These are phyloP conservation scores for Jasminum sambac DNA, from an alignment of 257 asterid species.

Conservation along the genomic window DNA sequence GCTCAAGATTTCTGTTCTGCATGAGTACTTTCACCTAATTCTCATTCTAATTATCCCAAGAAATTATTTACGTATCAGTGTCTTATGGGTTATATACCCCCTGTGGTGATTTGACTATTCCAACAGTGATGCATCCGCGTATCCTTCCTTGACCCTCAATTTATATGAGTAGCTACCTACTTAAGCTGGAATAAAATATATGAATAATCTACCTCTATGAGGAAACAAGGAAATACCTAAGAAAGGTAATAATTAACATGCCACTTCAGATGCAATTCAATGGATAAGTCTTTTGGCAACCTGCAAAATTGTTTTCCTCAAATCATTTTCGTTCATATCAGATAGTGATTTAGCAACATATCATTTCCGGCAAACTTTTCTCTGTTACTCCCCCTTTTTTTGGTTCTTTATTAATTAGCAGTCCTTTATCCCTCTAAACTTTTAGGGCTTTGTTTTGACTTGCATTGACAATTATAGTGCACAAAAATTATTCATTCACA, in stretches of 20 bases:
- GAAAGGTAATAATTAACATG: neutral
- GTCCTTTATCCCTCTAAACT: neutral
- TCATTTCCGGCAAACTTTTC: neutral
- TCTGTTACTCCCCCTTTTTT: neutral
- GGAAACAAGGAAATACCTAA: neutral
- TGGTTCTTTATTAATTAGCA: neutral
- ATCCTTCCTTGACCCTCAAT: neutral
- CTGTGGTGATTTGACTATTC: neutral
- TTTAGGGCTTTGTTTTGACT: neutral
- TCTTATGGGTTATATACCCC: neutral
- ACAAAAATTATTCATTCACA: neutral
- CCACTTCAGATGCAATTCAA: neutral
- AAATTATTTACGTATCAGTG: neutral
- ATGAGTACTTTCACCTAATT: neutral
- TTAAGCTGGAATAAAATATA: neutral
- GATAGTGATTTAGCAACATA: constrained; percentile 1
- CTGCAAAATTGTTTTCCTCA: neutral
- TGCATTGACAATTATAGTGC: neutral
- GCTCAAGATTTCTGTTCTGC: constrained; percentile 8
- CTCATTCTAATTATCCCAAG: neutral
- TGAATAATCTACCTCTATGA: neutral
- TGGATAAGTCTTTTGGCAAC: neutral
- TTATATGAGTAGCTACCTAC: neutral
- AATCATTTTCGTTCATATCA: neutral
- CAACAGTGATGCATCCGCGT: neutral